Percentiles rank a stretch among this genome's conserved stretches.
These are phyloP conservation scores for Thraustochytrium striatum DNA, from an alignment of 352 stramenopile genomes.

Conservation along the genomic window DNA sequence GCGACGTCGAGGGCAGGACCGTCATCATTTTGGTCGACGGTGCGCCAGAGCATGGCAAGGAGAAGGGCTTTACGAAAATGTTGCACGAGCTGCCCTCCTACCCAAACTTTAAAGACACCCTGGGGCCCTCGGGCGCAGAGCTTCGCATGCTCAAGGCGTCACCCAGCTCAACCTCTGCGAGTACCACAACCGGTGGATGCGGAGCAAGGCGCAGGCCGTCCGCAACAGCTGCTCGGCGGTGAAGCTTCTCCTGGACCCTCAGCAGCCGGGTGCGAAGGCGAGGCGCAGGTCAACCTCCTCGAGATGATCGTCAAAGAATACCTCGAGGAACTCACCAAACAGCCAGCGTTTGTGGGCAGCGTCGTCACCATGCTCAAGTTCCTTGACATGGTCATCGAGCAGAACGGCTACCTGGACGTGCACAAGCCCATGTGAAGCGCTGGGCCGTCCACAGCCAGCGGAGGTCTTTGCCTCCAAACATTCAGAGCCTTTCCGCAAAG, in stretches of 20 bases:
- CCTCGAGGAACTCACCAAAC: neutral
- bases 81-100: neutral
- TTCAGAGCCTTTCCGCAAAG: too few relatives aligned
- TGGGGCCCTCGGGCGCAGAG: too few relatives aligned
- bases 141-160: too few relatives aligned
- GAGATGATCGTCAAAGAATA: neutral
- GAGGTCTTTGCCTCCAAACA: too few relatives aligned
- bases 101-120: neutral
- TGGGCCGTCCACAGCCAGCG: too few relatives aligned
- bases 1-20: neutral
- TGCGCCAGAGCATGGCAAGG: neutral
- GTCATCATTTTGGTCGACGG: neutral
- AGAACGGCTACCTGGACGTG: neutral
- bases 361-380: neutral
- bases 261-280: neutral
- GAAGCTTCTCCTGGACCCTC: neutral
- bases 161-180: neutral
- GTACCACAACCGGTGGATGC: neutral
- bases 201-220: neutral
- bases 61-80: neutral
- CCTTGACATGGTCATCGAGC: neutral
- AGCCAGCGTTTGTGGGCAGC: neutral
- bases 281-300: neutral
- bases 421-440: neutral
- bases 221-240: neutral